These are phyloP conservation scores for Peterozyma toletana DNA, from an alignment of 805 yeast species.

Conservation along the genomic window DNA sequence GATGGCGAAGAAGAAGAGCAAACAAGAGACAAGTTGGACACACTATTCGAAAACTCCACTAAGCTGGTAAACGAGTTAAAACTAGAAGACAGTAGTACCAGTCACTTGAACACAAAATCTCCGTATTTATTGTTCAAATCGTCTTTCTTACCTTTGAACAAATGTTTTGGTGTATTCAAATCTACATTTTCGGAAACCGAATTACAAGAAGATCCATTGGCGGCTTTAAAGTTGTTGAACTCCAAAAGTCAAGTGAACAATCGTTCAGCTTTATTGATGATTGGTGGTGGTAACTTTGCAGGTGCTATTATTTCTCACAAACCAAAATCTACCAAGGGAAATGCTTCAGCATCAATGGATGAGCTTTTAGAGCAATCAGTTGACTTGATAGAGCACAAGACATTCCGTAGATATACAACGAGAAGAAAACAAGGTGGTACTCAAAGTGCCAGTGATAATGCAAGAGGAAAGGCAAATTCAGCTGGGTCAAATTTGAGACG, in stretches of 20 bases:
- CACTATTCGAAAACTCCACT: conserved; percentile 10
- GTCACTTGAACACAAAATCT: conserved; percentile 61
- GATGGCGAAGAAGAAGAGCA: conserved; percentile 24
- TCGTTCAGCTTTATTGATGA: conserved; percentile 78
- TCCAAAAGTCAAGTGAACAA: conserved; percentile 13
- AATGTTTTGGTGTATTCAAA: conserved; percentile 65
- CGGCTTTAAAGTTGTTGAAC: conserved; percentile 34
- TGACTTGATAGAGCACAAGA: conserved; percentile 63
- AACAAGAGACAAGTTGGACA: conserved; percentile 12
- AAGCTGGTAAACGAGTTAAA: neutral
- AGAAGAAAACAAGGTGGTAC: conserved; percentile 98
- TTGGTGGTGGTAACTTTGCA: conserved; percentile 98
- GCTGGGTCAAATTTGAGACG: conserved; percentile 91
- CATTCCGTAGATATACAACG: conserved; percentile 92
- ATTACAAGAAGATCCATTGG: conserved; percentile 38
- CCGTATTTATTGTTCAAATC: conserved; percentile 61
- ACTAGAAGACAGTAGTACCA: conserved; percentile 25
- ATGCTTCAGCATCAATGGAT: conserved; percentile 30
- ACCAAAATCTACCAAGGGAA: conserved; percentile 49
- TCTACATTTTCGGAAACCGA: conserved; percentile 40
- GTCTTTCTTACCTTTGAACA: conserved; percentile 29
- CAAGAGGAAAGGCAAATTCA: conserved; percentile 91
- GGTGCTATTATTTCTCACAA: conserved; percentile 85
- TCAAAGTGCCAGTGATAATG: conserved; percentile 86
- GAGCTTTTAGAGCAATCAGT: conserved; percentile 57